phyloP scores from a whole-genome alignment of 2,329 filamentous ascomycete genomes.

The Fonsecaea monophora region DNA sequence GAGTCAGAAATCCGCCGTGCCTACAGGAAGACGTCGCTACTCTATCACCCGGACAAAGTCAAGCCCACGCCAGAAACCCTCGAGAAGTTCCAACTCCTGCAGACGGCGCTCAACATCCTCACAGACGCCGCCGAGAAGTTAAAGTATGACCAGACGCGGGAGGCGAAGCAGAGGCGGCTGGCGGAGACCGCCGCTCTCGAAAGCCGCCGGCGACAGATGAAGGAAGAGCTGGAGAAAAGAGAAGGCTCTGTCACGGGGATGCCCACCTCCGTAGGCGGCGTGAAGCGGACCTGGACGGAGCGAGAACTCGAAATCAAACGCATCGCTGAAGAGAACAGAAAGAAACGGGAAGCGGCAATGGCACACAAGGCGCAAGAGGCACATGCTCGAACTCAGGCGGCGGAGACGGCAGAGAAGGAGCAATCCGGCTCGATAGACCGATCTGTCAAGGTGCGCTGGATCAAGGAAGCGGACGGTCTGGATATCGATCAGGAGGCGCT shows the following conservation, averaged over 20 bases:
- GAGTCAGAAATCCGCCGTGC: constrained; percentile 80
- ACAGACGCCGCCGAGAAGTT: constrained; percentile 72
- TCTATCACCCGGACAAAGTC: constrained; percentile 93
- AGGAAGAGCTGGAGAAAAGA: constrained; percentile 81
- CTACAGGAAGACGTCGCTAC: constrained; percentile 84
- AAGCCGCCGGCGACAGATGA: constrained; percentile 74
- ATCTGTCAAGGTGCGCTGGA: constrained; percentile 64
- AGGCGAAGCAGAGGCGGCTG: constrained; percentile 72
- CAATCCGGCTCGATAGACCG: constrained; percentile 54
- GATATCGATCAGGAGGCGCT: constrained; percentile 58
- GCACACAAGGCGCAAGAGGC: constrained; percentile 54
- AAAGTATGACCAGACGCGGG: constrained; percentile 78
- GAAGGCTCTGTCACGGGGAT: constrained; percentile 53
- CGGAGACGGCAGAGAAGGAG: constrained; percentile 27
- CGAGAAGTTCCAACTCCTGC: constrained; percentile 82
- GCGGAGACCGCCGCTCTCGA: constrained; percentile 76
- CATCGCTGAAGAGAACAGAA: constrained; percentile 61
- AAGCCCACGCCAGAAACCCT: constrained; percentile 71
- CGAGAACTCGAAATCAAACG: constrained; percentile 61
- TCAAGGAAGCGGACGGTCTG: constrained; percentile 54
- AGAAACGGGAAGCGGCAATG: constrained; percentile 55
- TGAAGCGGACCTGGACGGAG: constrained; percentile 63
- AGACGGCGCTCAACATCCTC: constrained; percentile 85
- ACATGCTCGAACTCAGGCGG: constrained; percentile 43
- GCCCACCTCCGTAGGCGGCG: constrained; percentile 43